Percentiles rank a stretch among this genome's conserved stretches.
phyloP scores from a whole-genome alignment of 345 rosid species.

The Diplotaxis tenuifolia region DNA sequence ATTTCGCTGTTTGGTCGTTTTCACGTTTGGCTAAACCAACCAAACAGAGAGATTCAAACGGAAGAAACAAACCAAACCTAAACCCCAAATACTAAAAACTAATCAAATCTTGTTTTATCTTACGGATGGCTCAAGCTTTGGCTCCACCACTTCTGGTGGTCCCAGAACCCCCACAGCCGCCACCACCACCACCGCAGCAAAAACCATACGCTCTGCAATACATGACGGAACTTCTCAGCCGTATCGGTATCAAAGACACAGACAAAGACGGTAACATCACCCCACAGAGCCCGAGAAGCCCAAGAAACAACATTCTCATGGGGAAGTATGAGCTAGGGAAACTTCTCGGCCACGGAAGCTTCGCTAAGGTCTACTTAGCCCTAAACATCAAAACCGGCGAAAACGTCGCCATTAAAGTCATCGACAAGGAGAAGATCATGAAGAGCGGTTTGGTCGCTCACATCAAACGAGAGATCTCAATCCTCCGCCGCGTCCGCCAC shows the following conservation, averaged over 20 bases:
- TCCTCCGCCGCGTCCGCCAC: slow-evolving; percentile 86
- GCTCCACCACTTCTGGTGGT: slow-evolving; percentile 28
- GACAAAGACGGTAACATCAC: slow-evolving; percentile 34
- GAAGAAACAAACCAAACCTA: slow-evolving; percentile 20
- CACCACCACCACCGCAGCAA: slow-evolving; percentile 23
- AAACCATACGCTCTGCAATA: slow-evolving; percentile 33
- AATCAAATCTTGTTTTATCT: background rate
- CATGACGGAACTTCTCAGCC: slow-evolving; percentile 36
- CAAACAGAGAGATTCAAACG: slow-evolving; percentile 18
- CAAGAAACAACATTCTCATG: slow-evolving; percentile 46
- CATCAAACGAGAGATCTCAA: slow-evolving; percentile 76
- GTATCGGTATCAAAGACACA: slow-evolving; percentile 27
- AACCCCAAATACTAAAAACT: background rate
- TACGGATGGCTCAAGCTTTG: slow-evolving; percentile 36
- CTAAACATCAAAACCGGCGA: slow-evolving; percentile 52
- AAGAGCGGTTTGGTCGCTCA: slow-evolving; percentile 65
- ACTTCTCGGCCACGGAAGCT: slow-evolving; percentile 81
- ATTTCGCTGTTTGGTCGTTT: slow-evolving; percentile 23
- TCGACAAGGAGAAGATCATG: slow-evolving; percentile 73
- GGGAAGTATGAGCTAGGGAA: slow-evolving; percentile 71
- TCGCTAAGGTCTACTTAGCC: slow-evolving; percentile 86
- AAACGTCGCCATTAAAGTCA: slow-evolving; percentile 68
- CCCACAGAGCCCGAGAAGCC: slow-evolving; percentile 40
- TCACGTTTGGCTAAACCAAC: slow-evolving; percentile 31
- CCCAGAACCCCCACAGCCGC: slow-evolving; percentile 10